Percentiles rank a stretch among this genome's conserved stretches.
Conservation (phyloP, 139 green algal species). For the Haematococcus lacustris region DNA sequence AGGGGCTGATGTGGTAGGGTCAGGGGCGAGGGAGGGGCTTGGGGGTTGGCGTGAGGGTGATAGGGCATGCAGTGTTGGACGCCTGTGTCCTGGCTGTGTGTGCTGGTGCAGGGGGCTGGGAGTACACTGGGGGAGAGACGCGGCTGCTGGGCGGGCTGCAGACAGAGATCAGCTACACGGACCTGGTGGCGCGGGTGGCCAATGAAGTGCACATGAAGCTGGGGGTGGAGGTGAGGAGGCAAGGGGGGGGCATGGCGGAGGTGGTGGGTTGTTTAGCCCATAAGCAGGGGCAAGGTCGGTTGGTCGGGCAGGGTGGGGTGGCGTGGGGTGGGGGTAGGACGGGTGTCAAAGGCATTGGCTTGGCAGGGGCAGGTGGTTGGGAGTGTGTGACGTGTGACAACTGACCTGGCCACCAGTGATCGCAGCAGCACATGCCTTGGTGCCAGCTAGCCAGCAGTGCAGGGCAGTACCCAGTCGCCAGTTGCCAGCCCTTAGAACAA, state of each 20-base stretch:
- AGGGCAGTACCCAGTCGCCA: not conserved
- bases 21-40: too few relatives aligned
- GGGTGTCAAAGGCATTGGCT: not conserved
- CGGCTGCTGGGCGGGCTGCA: constrained; percentile 40
- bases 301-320: constrained; percentile 6
- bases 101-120: constrained; percentile 14
- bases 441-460: not conserved
- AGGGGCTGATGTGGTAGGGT: too few relatives aligned
- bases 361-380: not conserved
- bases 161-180: not conserved
- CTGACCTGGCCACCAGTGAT: not conserved
- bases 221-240: not conserved
- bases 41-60: too few relatives aligned
- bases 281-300: constrained; percentile 6
- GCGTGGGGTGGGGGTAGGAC: not conserved
- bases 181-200: not conserved
- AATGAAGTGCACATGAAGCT: constrained; percentile 1
- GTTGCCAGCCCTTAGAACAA: not conserved
- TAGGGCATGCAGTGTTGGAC: too few relatives aligned
- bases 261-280: too few relatives aligned
- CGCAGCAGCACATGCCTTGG: not conserved
- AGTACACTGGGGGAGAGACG: constrained; percentile 49
- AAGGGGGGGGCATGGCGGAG: not conserved
- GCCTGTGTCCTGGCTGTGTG: not conserved
- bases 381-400: not conserved